A percentile compares a stretch with the other conserved stretches of the same genome.
Evolutionary conservation across 1,139 yeast species (phyloP).

Genomic region (Kodamaea alishanica): DNA sequence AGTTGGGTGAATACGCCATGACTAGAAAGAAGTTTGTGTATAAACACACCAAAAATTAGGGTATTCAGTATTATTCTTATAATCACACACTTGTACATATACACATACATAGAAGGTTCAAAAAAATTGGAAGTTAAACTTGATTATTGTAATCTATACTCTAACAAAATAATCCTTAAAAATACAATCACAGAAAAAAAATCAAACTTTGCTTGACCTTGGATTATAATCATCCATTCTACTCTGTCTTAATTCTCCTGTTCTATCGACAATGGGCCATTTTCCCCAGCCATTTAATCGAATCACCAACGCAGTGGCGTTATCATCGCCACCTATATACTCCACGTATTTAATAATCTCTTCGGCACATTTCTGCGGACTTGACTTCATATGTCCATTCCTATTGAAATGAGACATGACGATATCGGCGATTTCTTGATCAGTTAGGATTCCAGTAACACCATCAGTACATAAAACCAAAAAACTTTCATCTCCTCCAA

Average conservation of each 20-base stretch:
- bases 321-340: constrained; percentile 89
- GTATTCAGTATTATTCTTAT: constrained; percentile 4
- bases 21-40: constrained; percentile 85
- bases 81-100: constrained; percentile 3
- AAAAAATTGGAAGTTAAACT: background rate
- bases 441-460: constrained; percentile 71
- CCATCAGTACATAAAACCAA: constrained; percentile 82
- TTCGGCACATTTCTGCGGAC: constrained; percentile 82
- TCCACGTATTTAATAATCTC: constrained; percentile 83
- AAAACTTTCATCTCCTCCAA: constrained; percentile 81
- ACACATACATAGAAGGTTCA: background rate
- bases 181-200: constrained; percentile 10
- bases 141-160: background rate
- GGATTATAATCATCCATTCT: constrained; percentile 53
- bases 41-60: constrained; percentile 63
- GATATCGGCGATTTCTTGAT: constrained; percentile 89
- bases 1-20: constrained; percentile 92
- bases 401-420: constrained; percentile 68
- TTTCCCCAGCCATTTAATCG: constrained; percentile 88
- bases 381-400: constrained; percentile 65
- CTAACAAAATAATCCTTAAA: background rate
- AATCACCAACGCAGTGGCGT: constrained; percentile 83
- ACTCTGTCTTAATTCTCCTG: constrained; percentile 77
- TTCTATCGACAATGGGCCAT: constrained; percentile 81
- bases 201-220: constrained; percentile 13